These are phyloP conservation scores for Auricularia heimuer DNA, from an alignment of 768 basidiomycete genomes.

Conservation along the genomic window DNA sequence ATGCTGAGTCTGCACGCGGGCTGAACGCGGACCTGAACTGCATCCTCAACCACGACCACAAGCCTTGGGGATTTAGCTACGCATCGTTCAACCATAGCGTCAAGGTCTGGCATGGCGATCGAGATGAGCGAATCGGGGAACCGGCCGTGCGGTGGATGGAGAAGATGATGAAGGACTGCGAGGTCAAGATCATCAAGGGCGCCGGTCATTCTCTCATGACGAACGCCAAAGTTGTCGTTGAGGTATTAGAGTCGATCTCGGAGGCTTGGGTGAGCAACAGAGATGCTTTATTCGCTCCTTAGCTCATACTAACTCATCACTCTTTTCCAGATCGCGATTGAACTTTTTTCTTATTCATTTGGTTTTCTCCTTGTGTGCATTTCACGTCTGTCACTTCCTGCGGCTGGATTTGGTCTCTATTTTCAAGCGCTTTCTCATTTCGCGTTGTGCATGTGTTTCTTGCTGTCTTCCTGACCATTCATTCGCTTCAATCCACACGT, in stretches of 20 bases:
- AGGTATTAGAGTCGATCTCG: conserved; percentile 64
- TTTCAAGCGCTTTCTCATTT: neutral
- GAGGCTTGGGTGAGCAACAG: conserved; percentile 25
- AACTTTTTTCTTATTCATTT: neutral
- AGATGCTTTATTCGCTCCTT: neutral
- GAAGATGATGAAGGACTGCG: conserved; percentile 68
- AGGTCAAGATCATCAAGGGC: conserved; percentile 72
- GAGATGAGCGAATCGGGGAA: conserved; percentile 88
- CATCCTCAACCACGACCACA: conserved; percentile 83
- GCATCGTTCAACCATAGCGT: conserved; percentile 64
- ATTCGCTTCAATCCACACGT: neutral
- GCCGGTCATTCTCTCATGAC: conserved; percentile 95
- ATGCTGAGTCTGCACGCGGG: conserved; percentile 88
- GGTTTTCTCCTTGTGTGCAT: neutral
- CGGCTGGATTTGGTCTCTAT: neutral
- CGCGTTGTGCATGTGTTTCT: neutral
- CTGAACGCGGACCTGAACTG: conserved; percentile 85
- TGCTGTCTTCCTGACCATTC: neutral
- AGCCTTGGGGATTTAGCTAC: conserved; percentile 88
- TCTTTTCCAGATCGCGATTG: neutral
- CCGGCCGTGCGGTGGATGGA: conserved; percentile 91
- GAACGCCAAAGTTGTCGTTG: conserved; percentile 75
- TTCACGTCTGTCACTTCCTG: neutral
- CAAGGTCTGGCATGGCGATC: conserved; percentile 87
- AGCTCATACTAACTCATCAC: neutral